These are phyloP conservation scores for Pseudogymnoascus sp. DNA, from an alignment of 2,329 filamentous ascomycete genomes.

Conservation along the genomic window DNA sequence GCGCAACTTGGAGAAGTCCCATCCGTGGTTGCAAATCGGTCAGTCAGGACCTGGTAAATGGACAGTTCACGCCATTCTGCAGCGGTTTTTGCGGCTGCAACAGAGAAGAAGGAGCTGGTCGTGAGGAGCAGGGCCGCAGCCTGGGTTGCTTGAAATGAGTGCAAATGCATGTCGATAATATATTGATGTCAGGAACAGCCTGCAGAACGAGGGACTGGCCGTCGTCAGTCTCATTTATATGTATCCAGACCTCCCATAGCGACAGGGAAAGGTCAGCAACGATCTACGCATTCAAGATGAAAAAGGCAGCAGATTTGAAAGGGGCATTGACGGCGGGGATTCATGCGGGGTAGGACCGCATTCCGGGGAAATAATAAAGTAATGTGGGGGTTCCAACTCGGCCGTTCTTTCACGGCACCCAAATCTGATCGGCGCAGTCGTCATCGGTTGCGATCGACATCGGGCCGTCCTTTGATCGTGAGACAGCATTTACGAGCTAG, in stretches of 20 bases:
- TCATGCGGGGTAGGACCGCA: background rate
- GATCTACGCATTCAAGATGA: background rate
- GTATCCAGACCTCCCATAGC: background rate
- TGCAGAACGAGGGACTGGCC: background rate
- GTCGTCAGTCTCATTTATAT: background rate
- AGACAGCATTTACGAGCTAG: background rate
- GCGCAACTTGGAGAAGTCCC: slow-evolving; percentile 28
- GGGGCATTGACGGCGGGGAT: background rate
- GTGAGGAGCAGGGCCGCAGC: background rate
- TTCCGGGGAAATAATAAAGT: background rate
- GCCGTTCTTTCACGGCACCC: background rate
- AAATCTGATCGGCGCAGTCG: background rate
- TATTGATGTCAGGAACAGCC: background rate
- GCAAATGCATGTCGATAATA: background rate
- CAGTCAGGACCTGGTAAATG: slow-evolving; percentile 37
- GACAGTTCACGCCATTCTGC: slow-evolving; percentile 31
- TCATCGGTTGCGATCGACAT: background rate
- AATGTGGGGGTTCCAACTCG: background rate
- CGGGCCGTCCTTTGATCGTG: background rate
- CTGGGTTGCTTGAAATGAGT: background rate
- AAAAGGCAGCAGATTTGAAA: background rate
- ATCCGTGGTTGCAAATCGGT: slow-evolving; percentile 35
- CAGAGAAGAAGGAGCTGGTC: background rate
- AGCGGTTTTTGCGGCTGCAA: background rate
- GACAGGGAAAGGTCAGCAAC: background rate